Base-by-base conservation (phyloP, 768 basidiomycete genomes). In the Termitomyces sp. region DNA sequence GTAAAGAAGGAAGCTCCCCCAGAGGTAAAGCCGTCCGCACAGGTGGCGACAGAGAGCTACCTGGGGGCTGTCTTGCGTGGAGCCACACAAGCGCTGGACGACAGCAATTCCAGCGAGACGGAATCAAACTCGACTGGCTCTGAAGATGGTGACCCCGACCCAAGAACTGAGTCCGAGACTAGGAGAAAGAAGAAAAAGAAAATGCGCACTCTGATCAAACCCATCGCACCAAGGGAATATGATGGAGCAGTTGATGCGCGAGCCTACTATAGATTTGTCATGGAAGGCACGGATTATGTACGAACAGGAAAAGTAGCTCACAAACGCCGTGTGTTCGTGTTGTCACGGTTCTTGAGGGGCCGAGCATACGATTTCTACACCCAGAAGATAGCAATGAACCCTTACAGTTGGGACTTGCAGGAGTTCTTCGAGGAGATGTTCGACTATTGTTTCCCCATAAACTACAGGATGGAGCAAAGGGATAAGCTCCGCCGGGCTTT, bases 301-400 rank as follows among this genome's bases (percentile, higher is more conserved):
- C 44, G 59, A 1, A 63, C 70, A 46, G 69, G 66, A 0, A 20
- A 54, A 1, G 67, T 72, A 0, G 53, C 51, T 0, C 10, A 12
- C 0, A 28, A 47, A 3, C 53, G 65, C 2, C 56, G 55, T 0
- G 67, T 69, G 0, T 66, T 66, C n/a, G 57, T 68, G 1, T 28
- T 72, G 2, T 66, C 68, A 0, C 59, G 66, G 12, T 76, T 63
- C 65, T 58, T 78, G 3, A 67, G 57, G 0, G 72, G 67, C 0
- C 64, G 63, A 0, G 75, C 74, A 0, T 68, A 69, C 47, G 61
- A 72, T 13, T 75, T 72, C 42, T 77, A 74, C 43, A 62, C 65
- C 0, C 59, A 65, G n/a, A 62, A 67, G 14, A 70, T 76, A 0
- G 61, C 73, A 0, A 50, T 58, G 1, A 65, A 66, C 6, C 55